Base-by-base conservation (phyloP, 164 flowering plant genomes). In the Aristolochia californica region DNA sequence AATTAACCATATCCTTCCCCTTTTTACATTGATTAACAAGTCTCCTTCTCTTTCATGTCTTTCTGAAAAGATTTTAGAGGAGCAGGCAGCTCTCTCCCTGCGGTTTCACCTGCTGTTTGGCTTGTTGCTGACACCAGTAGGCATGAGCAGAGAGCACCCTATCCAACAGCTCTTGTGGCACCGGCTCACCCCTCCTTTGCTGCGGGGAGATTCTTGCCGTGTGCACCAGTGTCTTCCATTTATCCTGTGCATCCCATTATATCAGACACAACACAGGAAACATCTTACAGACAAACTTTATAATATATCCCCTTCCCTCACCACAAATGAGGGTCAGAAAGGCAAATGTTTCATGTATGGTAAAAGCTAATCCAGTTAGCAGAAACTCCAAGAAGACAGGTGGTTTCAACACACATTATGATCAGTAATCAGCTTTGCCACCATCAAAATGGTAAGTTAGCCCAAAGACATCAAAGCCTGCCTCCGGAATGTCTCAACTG, bases 211-310 rank as follows among this genome's bases (percentile, higher is more conserved):
- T 91, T 68, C 77, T 75, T 51, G 98, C 96, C 2, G 98, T 91
- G 76, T 91, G 98, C 22, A 93, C 98, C 65, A 93, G 62, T 34
- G 98, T 93, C 63, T 93, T 93, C 98, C 98, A 93, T 66, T 93
- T 93, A 73, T 93, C 98, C 98, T 93, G 81, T 48, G 61, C 60
- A 52, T 2, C 50, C 24, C 23, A 14, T 20, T n/a, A 1, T 5
- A 47, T 47, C 50, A 26, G 55, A 53, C 0, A 23, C 30, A 47
- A 45, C 40, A 34, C 40, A 34, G 1, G 40, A 34, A 34, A 34
- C 40, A 34, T 7, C 10, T 34, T 34, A 12, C 40, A 34, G 40
- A 34, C 40, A 34, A 34, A 34, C n/a, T n/a, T n/a, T n/a, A n/a
- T n/a, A n/a, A n/a, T n/a, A n/a, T n/a, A n/a, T n/a, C n/a, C n/a